Conservation (phyloP, 257 asterid species). For the Rubia yunnanensis region DNA sequence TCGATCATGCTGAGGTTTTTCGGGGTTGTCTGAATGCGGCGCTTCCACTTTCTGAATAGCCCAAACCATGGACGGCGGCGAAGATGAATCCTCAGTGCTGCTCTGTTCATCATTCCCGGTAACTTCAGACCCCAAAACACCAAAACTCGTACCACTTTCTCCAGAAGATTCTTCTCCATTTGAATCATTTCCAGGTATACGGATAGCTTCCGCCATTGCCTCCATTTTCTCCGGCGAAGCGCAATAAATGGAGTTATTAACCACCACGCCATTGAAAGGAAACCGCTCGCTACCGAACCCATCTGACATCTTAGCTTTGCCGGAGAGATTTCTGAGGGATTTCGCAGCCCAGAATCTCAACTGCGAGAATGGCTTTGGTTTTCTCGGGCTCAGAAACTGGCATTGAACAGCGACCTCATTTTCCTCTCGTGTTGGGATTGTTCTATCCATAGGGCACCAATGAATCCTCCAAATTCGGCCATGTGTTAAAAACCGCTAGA, state of each 20-base stretch:
- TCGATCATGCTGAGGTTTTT: conserved; percentile 26
- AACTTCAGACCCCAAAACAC: conserved; percentile 42
- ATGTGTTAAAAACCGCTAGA: conserved; percentile 20
- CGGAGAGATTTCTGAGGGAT: conserved; percentile 33
- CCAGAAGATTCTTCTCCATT: conserved; percentile 31
- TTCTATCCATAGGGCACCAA: conserved; percentile 38
- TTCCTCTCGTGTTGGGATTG: conserved; percentile 25
- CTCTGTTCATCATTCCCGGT: conserved; percentile 37
- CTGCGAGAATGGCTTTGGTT: conserved; percentile 24
- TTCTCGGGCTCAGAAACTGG: conserved; percentile 25
- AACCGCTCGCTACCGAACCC: conserved; percentile 31
- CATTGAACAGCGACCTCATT: conserved; percentile 16
- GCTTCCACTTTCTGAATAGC: conserved; percentile 24
- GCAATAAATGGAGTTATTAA: conserved; percentile 40
- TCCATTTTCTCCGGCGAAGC: conserved; percentile 33
- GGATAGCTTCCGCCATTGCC: conserved; percentile 10
- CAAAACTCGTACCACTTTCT: conserved; percentile 46
- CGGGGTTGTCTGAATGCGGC: conserved; percentile 21
- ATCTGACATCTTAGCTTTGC: conserved; percentile 23
- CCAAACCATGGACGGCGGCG: conserved; percentile 39
- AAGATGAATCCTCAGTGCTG: conserved; percentile 40
- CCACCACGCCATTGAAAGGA: conserved; percentile 42
- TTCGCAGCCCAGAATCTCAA: conserved; percentile 43
- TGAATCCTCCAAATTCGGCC: conserved; percentile 23
- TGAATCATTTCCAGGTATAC: conserved; percentile 22